Evolutionary conservation across 2,329 filamentous ascomycete genomes (phyloP).

Genomic region (Pseudocercospora eumusae): DNA sequence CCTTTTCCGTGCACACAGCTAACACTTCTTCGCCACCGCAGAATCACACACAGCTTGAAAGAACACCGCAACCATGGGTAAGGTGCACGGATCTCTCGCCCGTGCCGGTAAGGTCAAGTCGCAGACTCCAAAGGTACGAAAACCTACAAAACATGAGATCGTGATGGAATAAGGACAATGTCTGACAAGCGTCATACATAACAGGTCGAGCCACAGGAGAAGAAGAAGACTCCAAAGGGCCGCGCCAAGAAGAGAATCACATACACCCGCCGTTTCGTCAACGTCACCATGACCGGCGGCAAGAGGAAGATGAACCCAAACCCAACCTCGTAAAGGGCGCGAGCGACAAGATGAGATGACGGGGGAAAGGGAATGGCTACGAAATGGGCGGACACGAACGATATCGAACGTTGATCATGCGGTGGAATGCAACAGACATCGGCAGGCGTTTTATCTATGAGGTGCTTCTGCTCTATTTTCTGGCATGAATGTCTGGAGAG

Average conservation of each 20-base stretch:
- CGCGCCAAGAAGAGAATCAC: slow-evolving; percentile 94
- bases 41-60: slow-evolving; percentile 26
- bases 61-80: slow-evolving; percentile 71
- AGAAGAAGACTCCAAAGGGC: slow-evolving; percentile 95
- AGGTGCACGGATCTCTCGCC: slow-evolving; percentile 91
- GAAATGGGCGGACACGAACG: slow-evolving; percentile 9
- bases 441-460: slow-evolving; percentile 18
- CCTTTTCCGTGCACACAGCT: slow-evolving; percentile 16
- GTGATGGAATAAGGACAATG: slow-evolving; percentile 8
- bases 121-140: slow-evolving; percentile 83
- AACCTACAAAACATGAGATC: slow-evolving; percentile 7
- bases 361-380: slow-evolving; percentile 3
- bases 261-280: slow-evolving; percentile 97
- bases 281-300: slow-evolving; percentile 94
- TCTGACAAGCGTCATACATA: slow-evolving; percentile 12
- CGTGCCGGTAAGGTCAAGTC: slow-evolving; percentile 99
- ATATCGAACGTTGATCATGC: slow-evolving; percentile 10
- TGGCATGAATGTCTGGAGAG: slow-evolving; percentile 28
- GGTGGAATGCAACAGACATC: slow-evolving; percentile 14
- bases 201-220: slow-evolving; percentile 87
- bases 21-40: slow-evolving; percentile 29
- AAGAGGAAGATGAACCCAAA: slow-evolving; percentile 99
- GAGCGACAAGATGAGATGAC: slow-evolving; percentile 14
- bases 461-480: slow-evolving; percentile 11
- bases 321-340: slow-evolving; percentile 63